phyloP scores from a whole-genome alignment of 2,329 filamentous ascomycete genomes.

The Rasamsonia emersonii region DNA sequence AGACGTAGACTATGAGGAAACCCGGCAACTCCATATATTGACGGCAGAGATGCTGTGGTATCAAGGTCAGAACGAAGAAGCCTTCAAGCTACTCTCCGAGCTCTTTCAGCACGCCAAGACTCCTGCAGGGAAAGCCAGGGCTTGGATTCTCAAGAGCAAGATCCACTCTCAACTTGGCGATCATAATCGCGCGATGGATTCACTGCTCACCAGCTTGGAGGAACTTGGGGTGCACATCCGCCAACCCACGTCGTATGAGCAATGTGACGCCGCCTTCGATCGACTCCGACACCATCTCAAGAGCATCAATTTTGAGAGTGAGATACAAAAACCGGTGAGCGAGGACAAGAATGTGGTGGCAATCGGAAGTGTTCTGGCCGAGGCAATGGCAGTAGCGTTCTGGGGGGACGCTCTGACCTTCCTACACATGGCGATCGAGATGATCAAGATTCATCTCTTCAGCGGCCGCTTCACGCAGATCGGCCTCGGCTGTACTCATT shows the following conservation, averaged over 20 bases:
- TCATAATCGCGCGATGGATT: slow-evolving; percentile 57
- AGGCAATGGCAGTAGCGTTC: slow-evolving; percentile 50
- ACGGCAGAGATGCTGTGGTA: slow-evolving; percentile 77
- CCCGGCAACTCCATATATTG: slow-evolving; percentile 66
- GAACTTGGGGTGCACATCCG: slow-evolving; percentile 61
- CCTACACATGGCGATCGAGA: slow-evolving; percentile 51
- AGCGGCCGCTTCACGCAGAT: slow-evolving; percentile 49
- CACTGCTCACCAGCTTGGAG: slow-evolving; percentile 61
- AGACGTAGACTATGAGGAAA: slow-evolving; percentile 81
- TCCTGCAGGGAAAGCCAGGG: slow-evolving; percentile 70
- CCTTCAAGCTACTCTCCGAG: slow-evolving; percentile 58
- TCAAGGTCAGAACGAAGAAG: slow-evolving; percentile 61
- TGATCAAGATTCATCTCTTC: slow-evolving; percentile 48
- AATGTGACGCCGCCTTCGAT: slow-evolving; percentile 69
- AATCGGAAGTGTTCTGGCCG: slow-evolving; percentile 47
- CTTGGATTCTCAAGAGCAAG: slow-evolving; percentile 73
- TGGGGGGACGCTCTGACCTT: slow-evolving; percentile 54
- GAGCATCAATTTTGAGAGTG: slow-evolving; percentile 42
- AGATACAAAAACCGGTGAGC: slow-evolving; percentile 32
- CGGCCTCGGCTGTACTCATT: slow-evolving; percentile 50
- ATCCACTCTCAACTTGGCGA: slow-evolving; percentile 70
- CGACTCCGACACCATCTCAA: slow-evolving; percentile 52
- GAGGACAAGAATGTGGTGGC: slow-evolving; percentile 35
- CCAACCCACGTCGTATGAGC: slow-evolving; percentile 59
- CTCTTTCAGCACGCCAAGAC: slow-evolving; percentile 64